Conservation (phyloP, 78 protist genomes). For the Tieghemostelium lacteum region DNA sequence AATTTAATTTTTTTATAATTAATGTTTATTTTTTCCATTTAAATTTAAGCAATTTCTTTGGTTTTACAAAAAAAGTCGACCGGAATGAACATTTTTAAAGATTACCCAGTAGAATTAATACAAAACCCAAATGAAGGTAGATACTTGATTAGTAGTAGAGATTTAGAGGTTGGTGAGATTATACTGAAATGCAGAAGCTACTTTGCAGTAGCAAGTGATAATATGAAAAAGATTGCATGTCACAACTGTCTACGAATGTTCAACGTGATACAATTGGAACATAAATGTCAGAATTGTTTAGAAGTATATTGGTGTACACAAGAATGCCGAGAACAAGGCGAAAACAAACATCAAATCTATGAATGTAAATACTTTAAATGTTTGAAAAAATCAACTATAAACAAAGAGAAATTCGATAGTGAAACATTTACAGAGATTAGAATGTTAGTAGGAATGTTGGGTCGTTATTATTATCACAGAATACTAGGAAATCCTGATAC, state of each 20-base stretch:
- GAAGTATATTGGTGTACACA: conserved; percentile 51
- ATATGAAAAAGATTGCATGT: conserved; percentile 12
- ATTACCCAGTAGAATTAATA: neutral
- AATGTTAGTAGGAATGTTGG: conserved; percentile 35
- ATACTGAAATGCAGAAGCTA: conserved; percentile 12
- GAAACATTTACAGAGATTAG: conserved; percentile 44
- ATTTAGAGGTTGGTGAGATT: conserved; percentile 34
- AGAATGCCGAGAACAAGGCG: neutral
- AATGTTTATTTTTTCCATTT: too few species aligned
- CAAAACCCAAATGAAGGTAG: conserved; percentile 36
- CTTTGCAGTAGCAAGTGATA: conserved; percentile 27
- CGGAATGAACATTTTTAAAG: neutral
- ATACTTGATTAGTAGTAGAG: conserved; percentile 22
- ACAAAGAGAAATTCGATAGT: neutral
- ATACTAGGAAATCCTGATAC: conserved; percentile 3
- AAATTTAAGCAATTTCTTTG: too few species aligned
- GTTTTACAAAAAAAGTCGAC: too few species aligned
- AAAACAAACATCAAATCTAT: conserved; percentile 6
- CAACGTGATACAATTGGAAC: neutral
- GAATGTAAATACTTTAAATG: conserved; percentile 35
- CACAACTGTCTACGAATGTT: conserved; percentile 20
- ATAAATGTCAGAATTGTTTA: conserved; percentile 15
- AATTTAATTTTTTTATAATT: too few species aligned
- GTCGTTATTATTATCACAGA: conserved; percentile 16
- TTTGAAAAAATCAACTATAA: neutral